Base-by-base conservation (phyloP, 345 rosid species). In the Lepidium didymum region DNA sequence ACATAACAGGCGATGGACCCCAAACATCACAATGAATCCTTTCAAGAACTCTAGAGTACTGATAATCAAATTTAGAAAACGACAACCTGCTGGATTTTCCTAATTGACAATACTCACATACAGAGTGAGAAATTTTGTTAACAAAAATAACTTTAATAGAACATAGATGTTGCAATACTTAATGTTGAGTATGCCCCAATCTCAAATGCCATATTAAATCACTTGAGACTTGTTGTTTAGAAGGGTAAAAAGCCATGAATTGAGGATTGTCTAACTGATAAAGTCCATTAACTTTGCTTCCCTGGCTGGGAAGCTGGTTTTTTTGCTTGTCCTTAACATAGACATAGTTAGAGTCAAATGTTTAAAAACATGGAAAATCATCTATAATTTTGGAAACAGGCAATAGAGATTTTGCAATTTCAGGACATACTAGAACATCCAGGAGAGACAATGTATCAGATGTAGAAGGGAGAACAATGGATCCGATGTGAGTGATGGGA, bases 171-270 rank as follows among this genome's bases (percentile, higher is more conserved):
- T 13, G 16, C 0, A 57, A 16, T 3, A 57, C 1, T 0, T 19
- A 7, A 1, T 12, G 1, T 1, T 21, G 1, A 0, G 44, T 9
- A 18, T 56, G 29, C 0, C 61, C 38, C 0, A 29, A 19, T 0
- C 21, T 0, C 13, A 1, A 1, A 0, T 29, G 57, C 29, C 44
- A 56, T 0, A 16, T 1, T 0, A 21, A 27, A 10, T 3, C 15
- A 13, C 18, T 51, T 1, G 40, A 4, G 0, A 10, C 5, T 21
- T 36, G 55, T 2, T 47, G 45, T 2, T 35, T 14, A 1, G 21
- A 7, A 0, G 47, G 51, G 6, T 35, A 51, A 1, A 50, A 50
- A 0, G 57, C 36, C 13, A 6, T 7, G 5, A n/a, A 64, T 12
- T 0, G 42, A 1, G 29, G 3, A 9, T 51, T 19, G 3, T 16